Evolutionary conservation across 257 asterid genomes (phyloP).

Genomic region (Oldenlandia corymbosa): DNA sequence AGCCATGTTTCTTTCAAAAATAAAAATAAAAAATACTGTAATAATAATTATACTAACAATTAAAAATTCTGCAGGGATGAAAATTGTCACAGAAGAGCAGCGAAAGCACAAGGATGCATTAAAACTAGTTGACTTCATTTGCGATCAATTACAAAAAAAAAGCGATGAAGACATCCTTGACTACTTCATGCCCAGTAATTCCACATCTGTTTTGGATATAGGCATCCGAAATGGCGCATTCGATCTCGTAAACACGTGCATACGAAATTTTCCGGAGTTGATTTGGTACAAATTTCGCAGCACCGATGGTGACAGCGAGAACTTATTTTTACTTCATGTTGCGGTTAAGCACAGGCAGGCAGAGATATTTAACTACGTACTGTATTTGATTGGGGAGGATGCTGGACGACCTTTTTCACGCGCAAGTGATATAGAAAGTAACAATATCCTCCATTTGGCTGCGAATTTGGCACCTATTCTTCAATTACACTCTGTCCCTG

Average conservation of each 20-base stretch:
- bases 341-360: not conserved
- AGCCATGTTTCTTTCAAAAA: too few species aligned
- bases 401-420: not conserved
- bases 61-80: too few species aligned
- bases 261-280: not conserved
- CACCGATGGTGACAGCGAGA: not conserved
- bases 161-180: not conserved
- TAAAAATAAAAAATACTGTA: not conserved
- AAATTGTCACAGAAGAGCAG: not conserved
- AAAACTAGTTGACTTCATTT: not conserved
- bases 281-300: too few species aligned
- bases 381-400: not conserved
- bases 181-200: not conserved
- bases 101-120: not conserved
- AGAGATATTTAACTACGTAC: not conserved
- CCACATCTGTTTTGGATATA: not conserved
- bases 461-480: not conserved
- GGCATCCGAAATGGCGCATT: not conserved
- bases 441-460: not conserved
- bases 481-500: not conserved
- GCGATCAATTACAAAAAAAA: not conserved
- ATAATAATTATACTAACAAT: not conserved
- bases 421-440: not conserved
- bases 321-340: not conserved
- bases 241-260: slow-evolving; percentile 4